phyloP scores from a whole-genome alignment of 768 basidiomycete species.

The Cytidiella melzeri region DNA sequence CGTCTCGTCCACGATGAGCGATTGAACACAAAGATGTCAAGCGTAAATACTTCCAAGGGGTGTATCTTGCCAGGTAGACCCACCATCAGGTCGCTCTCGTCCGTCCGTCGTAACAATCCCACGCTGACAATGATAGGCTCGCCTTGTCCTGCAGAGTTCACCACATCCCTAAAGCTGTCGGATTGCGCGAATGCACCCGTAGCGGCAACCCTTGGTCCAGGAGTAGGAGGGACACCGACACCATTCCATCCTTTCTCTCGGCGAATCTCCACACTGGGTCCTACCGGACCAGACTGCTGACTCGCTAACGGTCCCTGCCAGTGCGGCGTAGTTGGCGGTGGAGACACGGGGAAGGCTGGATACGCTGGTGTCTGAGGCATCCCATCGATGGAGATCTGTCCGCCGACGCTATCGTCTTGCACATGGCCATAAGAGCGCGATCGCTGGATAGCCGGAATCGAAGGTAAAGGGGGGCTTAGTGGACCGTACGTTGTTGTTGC shows the following conservation, averaged over 20 bases:
- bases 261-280: constrained; percentile 60
- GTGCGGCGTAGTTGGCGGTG: constrained; percentile 43
- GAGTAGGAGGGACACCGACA: constrained; percentile 40
- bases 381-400: constrained; percentile 12
- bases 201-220: constrained; percentile 42
- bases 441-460: constrained; percentile 12
- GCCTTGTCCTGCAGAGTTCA: constrained; percentile 27
- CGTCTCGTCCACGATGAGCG: constrained; percentile 68
- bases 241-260: constrained; percentile 41
- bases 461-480: constrained; percentile 17
- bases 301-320: constrained; percentile 50
- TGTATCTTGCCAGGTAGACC: constrained; percentile 47
- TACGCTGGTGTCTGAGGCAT: constrained; percentile 32
- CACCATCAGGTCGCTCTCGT: constrained; percentile 9
- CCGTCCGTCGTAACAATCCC: constrained; percentile 31
- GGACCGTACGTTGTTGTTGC: constrained; percentile 53
- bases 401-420: constrained; percentile 15
- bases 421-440: constrained; percentile 7
- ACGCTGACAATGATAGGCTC: constrained; percentile 70
- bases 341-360: constrained; percentile 54
- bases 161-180: constrained; percentile 22
- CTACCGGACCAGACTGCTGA: constrained; percentile 39
- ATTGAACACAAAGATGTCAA: constrained; percentile 88
- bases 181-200: constrained; percentile 35
- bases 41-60: constrained; percentile 66